Evolutionary conservation across 352 stramenopile species (phyloP), one percentile per base, ranked within the genome.

Genomic region (Phytophthora agathidicida): DNA sequence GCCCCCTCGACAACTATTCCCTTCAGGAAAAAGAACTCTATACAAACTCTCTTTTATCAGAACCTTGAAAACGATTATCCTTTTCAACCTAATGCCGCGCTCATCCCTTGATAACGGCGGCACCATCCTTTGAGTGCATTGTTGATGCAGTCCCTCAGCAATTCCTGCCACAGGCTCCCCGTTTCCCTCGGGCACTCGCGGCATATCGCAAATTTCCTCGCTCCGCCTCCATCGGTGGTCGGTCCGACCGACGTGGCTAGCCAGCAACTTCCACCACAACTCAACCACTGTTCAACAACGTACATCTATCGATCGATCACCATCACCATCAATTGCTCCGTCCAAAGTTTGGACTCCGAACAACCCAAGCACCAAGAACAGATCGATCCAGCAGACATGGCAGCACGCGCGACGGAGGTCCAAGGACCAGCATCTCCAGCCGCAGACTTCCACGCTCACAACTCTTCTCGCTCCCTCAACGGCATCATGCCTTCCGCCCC

Each of bases 181-280:
- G 17, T 33, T 20, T 22, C n/a, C n/a, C n/a, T n/a, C n/a, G n/a
- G n/a, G n/a, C n/a, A n/a, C 31, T 46, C 45, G 26, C 36, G 8
- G 14, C 55, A 59, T 65, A 52, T 65, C 55, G 49, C 46, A 65
- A 26, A 3, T 59, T 39, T 11, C n/a, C 20, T 31, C 3, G 10
- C 26, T 33, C 32, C 53, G 14, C 26, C 35, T 42, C 44, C 23
- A 31, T 46, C 37, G 16, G 2, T 30, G 13, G 3, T n/a, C n/a
- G 17, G 30, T 22, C 43, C 26, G 9, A 39, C 11, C 49, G 27
- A 49, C 33, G n/a, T n/a, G n/a, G n/a, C n/a, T n/a, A n/a, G n/a
- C n/a, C n/a, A 36, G 43, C 24, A 26, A n/a, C 7, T 33, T 60
- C 31, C 39, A 47, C 47, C 41, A 47, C 42, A 28, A 41, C 14